Evolutionary conservation across 73 alveolate genomes (phyloP).

Genomic region (Blepharisma japonicum): DNA sequence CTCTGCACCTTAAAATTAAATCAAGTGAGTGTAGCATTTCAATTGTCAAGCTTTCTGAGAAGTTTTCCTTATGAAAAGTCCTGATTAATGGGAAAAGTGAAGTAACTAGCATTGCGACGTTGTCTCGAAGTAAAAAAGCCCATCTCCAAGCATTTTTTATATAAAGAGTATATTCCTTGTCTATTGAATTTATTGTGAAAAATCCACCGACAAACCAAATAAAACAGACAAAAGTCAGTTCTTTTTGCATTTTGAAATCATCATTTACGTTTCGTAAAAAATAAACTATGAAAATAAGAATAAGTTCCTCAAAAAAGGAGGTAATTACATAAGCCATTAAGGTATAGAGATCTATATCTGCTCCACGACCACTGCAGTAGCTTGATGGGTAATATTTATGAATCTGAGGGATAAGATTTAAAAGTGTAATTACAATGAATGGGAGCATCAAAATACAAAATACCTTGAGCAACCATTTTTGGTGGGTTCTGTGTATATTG

Average conservation of each 20-base stretch:
- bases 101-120: background rate
- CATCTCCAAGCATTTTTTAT: background rate
- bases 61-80: background rate
- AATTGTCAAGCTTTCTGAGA: background rate
- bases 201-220: constrained; percentile 1
- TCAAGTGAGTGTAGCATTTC: constrained; percentile 27
- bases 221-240: constrained; percentile 14
- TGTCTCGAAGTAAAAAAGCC: background rate
- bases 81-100: background rate
- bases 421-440: background rate
- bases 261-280: background rate
- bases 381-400: constrained; percentile 9
- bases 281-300: background rate
- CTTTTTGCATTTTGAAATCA: constrained; percentile 6
- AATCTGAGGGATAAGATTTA: background rate
- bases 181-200: background rate
- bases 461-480: constrained; percentile 14
- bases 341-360: background rate
- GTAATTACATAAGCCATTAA: background rate
- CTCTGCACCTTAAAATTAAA: background rate
- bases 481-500: background rate
- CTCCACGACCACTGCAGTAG: background rate
- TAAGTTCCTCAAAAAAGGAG: background rate
- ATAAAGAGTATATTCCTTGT: background rate
- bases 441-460: background rate